A percentile compares a stretch with the other conserved stretches of the same genome.
These are phyloP conservation scores for Globisporangium mamillatum DNA, from an alignment of 352 stramenopile species.

Conservation along the genomic window DNA sequence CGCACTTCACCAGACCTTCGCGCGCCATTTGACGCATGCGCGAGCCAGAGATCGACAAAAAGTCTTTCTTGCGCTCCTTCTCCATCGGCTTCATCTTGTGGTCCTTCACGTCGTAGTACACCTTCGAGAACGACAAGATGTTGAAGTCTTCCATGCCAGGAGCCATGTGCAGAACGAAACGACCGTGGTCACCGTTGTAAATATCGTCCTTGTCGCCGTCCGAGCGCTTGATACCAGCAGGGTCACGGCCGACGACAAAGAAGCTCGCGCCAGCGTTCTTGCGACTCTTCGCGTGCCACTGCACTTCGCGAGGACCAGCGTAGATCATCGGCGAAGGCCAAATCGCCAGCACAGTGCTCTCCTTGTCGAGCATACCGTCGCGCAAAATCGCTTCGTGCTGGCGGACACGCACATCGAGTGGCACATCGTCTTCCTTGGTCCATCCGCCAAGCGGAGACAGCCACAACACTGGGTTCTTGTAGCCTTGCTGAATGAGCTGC, in stretches of 20 bases:
- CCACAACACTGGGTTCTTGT: slow-evolving; percentile 97
- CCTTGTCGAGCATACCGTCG: slow-evolving; percentile 94
- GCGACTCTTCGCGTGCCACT: slow-evolving; percentile 98
- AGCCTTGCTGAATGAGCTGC: slow-evolving; percentile 91
- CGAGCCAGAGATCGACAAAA: slow-evolving; percentile 97
- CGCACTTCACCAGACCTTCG: slow-evolving; percentile 92
- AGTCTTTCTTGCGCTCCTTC: slow-evolving; percentile 90
- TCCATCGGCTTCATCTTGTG: slow-evolving; percentile 98
- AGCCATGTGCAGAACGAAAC: slow-evolving; percentile 96
- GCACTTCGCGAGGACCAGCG: slow-evolving; percentile 95
- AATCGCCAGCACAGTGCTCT: slow-evolving; percentile 97
- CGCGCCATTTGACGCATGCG: slow-evolving; percentile 97
- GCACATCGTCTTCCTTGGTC: slow-evolving; percentile 98
- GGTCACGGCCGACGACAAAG: slow-evolving; percentile 97
- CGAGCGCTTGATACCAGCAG: slow-evolving; percentile 97
- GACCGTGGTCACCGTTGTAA: slow-evolving; percentile 96
- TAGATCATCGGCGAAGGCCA: slow-evolving; percentile 99
- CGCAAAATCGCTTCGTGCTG: slow-evolving; percentile 94
- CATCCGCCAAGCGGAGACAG: slow-evolving; percentile 96
- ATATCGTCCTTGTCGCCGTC: slow-evolving; percentile 93
- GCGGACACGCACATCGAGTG: slow-evolving; percentile 96
- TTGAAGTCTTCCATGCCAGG: slow-evolving; percentile 94
- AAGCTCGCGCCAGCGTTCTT: slow-evolving; percentile 95
- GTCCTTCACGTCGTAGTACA: slow-evolving; percentile 97
- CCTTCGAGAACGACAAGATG: slow-evolving; percentile 95